Conservation (phyloP, 352 stramenopile species). For the Aphanomyces stellatus region DNA sequence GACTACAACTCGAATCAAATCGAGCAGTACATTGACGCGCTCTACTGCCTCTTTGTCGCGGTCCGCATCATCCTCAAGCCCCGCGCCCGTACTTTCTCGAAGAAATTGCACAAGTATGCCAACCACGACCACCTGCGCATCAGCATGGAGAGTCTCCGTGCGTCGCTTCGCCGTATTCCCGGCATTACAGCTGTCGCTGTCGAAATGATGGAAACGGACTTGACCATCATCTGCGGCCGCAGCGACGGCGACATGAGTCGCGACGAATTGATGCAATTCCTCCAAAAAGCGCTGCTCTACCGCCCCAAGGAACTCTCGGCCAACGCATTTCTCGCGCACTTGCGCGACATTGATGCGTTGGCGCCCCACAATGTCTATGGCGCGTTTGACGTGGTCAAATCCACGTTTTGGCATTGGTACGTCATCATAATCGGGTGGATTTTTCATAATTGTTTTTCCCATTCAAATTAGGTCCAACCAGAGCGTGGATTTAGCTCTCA, state of each 20-base stretch:
- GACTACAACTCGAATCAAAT: conserved; percentile 19
- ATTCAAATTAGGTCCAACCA: conserved; percentile 38
- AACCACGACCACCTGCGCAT: conserved; percentile 81
- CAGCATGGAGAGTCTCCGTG: conserved; percentile 74
- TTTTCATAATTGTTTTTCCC: conserved; percentile 64
- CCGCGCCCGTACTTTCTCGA: conserved; percentile 71
- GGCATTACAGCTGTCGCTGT: conserved; percentile 46
- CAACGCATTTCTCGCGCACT: not conserved
- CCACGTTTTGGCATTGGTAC: conserved; percentile 24
- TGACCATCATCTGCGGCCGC: not conserved
- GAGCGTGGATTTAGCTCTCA: not conserved
- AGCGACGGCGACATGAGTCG: not conserved
- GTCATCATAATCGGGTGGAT: conserved; percentile 57
- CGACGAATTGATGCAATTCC: conserved; percentile 1
- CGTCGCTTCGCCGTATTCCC: conserved; percentile 73
- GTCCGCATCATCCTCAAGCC: conserved; percentile 79
- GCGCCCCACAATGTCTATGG: not conserved
- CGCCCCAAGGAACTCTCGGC: not conserved
- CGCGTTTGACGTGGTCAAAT: not conserved
- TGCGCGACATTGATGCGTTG: not conserved
- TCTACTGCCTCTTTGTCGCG: conserved; percentile 60
- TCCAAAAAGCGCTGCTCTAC: conserved; percentile 1
- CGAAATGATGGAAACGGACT: not conserved
- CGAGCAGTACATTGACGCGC: conserved; percentile 66
- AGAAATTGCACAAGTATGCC: conserved; percentile 84